phyloP scores from a whole-genome alignment of 1,284 basidiomycete genomes.

The Malassezia slooffiae region DNA sequence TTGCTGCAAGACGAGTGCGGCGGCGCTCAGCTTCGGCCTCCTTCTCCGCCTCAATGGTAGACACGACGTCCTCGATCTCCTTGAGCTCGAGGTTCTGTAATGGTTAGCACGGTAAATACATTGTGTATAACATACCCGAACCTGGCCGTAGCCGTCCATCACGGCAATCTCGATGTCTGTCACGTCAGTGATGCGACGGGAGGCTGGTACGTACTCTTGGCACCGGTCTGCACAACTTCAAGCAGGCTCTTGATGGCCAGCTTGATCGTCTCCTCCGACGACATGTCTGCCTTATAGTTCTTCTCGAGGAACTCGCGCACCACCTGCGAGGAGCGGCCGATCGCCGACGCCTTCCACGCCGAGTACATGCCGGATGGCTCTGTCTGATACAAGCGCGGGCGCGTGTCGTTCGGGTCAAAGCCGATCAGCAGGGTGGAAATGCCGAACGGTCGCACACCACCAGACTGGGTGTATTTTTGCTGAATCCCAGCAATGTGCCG shows the following conservation, averaged over 20 bases:
- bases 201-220: conserved; percentile 59
- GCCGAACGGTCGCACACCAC: conserved; percentile 94
- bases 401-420: conserved; percentile 83
- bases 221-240: conserved; percentile 97
- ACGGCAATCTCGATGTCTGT: conserved; percentile 42
- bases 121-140: conserved; percentile 18
- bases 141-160: conserved; percentile 37
- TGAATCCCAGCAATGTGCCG: conserved; percentile 94
- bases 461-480: conserved; percentile 81
- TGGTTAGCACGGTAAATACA: background rate
- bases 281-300: conserved; percentile 85
- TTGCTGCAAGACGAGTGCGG: conserved; percentile 39
- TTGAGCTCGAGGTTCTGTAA: conserved; percentile 34
- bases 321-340: conserved; percentile 93
- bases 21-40: conserved; percentile 44
- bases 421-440: conserved; percentile 94
- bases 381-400: conserved; percentile 85
- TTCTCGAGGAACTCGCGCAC: conserved; percentile 98
- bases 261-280: conserved; percentile 81
- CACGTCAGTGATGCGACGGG: background rate
- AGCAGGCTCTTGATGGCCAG: conserved; percentile 88
- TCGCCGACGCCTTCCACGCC: conserved; percentile 98
- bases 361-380: conserved; percentile 93
- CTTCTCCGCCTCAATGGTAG: conserved; percentile 40
- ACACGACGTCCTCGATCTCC: conserved; percentile 43